Evolutionary conservation across 305 asterid genomes (phyloP), one percentile per base, ranked within the genome.

Genomic region (Fraxinus sp.): DNA sequence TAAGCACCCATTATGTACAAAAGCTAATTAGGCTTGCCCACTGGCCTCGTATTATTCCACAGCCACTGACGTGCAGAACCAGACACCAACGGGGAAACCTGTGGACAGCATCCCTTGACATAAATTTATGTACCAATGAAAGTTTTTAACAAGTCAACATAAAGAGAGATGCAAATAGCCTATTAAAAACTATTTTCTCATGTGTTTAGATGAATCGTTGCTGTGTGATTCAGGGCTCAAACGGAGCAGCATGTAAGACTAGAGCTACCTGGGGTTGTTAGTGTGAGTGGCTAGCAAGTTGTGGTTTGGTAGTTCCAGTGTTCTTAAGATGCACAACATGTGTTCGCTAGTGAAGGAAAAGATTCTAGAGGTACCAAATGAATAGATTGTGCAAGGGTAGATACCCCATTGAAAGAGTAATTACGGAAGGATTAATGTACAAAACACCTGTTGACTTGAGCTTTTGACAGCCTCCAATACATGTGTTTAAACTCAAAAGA

Each of bases 11-110:
- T 7, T 13, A 4, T 13, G 75, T 26, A 68, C 37, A 14, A 28
- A 70, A 28, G 75, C 75, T 68, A 68, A 28, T 79, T 87, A 74
- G 90, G 85, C 89, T 88, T 88, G 57, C 77, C 78, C 68, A 93
- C 80, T 8, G 97, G 97, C 77, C 93, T 88, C 3, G 99, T 96
- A 85, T 92, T 96, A 88, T 92, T 86, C 97, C 92, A 86, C 49
- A 96, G 95, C 99, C 99, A 96, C 80, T 94, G 87, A 74, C 87
- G 84, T 3, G 97, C 95, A n/a, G 92, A 80, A 74, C 98, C 97
- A 46, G 92, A 97, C 90, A 96, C 75, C 89, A 96, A 89, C 16
- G 94, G 93, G 4, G 98, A 94, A 76, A 96, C 97, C 99, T 94
- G 83, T 30, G n/a, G 79, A 85, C 46, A 37, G 75, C 26, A 83